phyloP scores from a whole-genome alignment of 2,329 filamentous ascomycete genomes.

The Monosporascus ibericus region DNA sequence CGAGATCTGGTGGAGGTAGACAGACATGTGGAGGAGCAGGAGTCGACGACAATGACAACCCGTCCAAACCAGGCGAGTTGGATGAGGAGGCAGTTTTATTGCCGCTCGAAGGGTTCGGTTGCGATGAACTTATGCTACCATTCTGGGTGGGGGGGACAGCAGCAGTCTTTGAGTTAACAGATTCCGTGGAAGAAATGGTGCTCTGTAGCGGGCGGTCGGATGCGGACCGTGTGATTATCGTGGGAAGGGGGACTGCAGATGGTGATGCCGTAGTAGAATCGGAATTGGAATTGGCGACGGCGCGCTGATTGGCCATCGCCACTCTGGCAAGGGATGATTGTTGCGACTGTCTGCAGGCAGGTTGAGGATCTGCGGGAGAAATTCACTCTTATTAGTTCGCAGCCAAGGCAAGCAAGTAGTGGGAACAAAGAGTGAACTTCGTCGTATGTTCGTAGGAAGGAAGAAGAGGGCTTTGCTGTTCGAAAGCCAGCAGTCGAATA shows the following conservation, averaged over 20 bases:
- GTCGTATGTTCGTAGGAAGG: not conserved
- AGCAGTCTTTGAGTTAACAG: not conserved
- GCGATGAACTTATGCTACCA: conserved; percentile 4
- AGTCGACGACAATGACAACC: conserved; percentile 12
- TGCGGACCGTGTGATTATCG: not conserved
- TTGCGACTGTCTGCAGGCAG: conserved; percentile 20
- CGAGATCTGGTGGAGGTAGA: conserved; percentile 28
- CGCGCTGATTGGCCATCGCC: conserved; percentile 27
- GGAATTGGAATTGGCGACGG: conserved; percentile 13
- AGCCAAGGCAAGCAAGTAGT: not conserved
- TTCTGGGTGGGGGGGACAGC: not conserved
- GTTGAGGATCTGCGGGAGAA: conserved; percentile 17
- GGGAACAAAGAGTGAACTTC: not conserved
- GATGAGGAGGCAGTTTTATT: not conserved
- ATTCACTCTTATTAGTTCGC: not conserved
- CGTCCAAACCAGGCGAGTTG: not conserved
- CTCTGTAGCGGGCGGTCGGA: not conserved
- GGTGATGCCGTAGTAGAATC: conserved; percentile 17
- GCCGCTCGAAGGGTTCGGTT: conserved; percentile 9
- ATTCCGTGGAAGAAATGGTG: not conserved
- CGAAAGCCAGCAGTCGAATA: too few species aligned
- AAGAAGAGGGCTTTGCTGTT: too few species aligned
- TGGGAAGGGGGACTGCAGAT: conserved; percentile 11
- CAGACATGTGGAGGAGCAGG: conserved; percentile 21
- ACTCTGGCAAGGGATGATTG: conserved; percentile 23